A percentile compares a stretch with the other conserved stretches of the same genome.
Conservation (phyloP, 192 early-diverging fungal genomes). For the Oehlia diaphana region DNA sequence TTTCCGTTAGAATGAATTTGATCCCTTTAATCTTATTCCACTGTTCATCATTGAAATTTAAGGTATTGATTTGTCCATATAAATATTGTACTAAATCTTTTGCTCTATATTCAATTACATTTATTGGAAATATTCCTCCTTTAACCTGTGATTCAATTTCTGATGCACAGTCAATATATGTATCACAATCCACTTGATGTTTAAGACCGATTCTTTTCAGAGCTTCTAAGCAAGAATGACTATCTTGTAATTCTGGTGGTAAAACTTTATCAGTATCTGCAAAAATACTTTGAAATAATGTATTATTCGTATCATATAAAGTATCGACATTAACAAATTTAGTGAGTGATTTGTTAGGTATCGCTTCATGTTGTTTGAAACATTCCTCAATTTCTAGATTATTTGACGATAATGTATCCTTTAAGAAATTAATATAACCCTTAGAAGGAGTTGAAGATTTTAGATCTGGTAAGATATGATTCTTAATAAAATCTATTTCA, state of each 20-base stretch:
- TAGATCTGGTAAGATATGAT: background rate
- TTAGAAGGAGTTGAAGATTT: background rate
- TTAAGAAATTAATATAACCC: background rate
- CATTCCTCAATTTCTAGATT: background rate
- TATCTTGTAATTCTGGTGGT: background rate
- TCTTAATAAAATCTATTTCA: background rate
- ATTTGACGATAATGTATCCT: background rate
- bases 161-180: slow-evolving; percentile 12
- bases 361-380: background rate
- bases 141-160: background rate
- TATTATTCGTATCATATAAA: background rate
- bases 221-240: background rate
- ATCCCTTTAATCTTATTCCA: background rate
- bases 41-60: slow-evolving; percentile 1
- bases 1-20: slow-evolving; percentile 6
- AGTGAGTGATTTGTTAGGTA: slow-evolving; percentile 5
- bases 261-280: background rate
- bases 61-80: background rate
- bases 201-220: background rate
- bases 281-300: background rate
- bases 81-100: background rate
- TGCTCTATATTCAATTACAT: background rate
- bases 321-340: background rate
- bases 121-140: background rate
- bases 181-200: background rate